Conservation (phyloP, 2,329 filamentous ascomycete genomes). For the Hypoxylon sp. region DNA sequence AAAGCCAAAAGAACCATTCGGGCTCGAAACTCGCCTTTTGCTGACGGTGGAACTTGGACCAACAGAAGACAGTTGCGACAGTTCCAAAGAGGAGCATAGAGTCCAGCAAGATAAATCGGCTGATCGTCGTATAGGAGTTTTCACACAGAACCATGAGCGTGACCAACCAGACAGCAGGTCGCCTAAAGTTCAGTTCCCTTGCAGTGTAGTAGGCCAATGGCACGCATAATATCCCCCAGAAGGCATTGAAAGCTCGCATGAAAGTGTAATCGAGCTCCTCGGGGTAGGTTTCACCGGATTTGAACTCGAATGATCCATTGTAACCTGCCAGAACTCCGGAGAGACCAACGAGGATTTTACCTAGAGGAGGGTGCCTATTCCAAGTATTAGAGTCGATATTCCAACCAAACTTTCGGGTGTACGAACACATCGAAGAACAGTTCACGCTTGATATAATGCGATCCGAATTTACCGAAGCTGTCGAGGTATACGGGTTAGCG, state of each 20-base stretch:
- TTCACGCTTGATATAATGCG: slow-evolving; percentile 98
- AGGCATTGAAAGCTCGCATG: slow-evolving; percentile 97
- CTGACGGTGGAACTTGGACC: slow-evolving; percentile 94
- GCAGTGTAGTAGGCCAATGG: slow-evolving; percentile 97
- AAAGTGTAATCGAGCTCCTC: slow-evolving; percentile 96
- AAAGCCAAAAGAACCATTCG: slow-evolving; percentile 96
- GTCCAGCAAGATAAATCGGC: slow-evolving; percentile 96
- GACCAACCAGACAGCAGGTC: slow-evolving; percentile 92
- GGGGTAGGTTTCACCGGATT: slow-evolving; percentile 96
- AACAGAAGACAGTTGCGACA: slow-evolving; percentile 97
- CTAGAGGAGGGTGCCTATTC: slow-evolving; percentile 80
- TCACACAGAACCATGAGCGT: slow-evolving; percentile 98
- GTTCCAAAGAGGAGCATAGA: slow-evolving; percentile 99
- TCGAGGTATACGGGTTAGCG: slow-evolving; percentile 49
- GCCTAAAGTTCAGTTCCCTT: slow-evolving; percentile 87
- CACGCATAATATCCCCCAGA: slow-evolving; percentile 92
- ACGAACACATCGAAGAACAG: slow-evolving; percentile 90
- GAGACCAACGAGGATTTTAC: slow-evolving; percentile 97
- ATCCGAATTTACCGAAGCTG: slow-evolving; percentile 97
- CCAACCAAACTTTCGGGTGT: slow-evolving; percentile 38
- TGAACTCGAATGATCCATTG: slow-evolving; percentile 99
- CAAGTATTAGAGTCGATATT: slow-evolving; percentile 43
- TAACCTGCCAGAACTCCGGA: slow-evolving; percentile 97
- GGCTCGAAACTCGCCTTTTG: slow-evolving; percentile 87
- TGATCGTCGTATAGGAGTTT: slow-evolving; percentile 99